Evolutionary conservation across 2,329 filamentous ascomycete genomes (phyloP).

Genomic region (Phialocephala sp.): DNA sequence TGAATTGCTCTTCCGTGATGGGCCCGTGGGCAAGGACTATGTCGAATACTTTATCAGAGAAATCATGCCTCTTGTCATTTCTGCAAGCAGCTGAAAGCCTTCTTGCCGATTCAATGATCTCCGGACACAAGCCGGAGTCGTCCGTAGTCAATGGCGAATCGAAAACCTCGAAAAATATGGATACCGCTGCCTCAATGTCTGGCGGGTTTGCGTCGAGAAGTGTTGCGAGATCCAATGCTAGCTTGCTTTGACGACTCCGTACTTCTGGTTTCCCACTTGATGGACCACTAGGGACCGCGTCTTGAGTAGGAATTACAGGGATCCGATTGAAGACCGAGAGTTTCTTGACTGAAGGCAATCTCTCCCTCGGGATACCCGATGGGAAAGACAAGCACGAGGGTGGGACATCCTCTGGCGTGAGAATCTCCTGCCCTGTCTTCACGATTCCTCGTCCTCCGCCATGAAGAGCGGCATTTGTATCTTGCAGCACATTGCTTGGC

Average conservation of each 20-base stretch:
- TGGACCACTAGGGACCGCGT: not conserved
- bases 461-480: slow-evolving; percentile 2
- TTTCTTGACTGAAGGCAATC: not conserved
- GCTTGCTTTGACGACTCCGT: slow-evolving; percentile 28
- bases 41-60: slow-evolving; percentile 33
- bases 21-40: slow-evolving; percentile 28
- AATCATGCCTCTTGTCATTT: slow-evolving; percentile 19
- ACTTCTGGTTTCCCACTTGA: not conserved
- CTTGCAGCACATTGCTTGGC: slow-evolving; percentile 27
- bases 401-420: not conserved
- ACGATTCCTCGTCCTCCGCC: not conserved
- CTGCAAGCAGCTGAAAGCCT: slow-evolving; percentile 30
- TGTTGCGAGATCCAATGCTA: slow-evolving; percentile 33
- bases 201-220: slow-evolving; percentile 27
- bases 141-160: slow-evolving; percentile 31
- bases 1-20: slow-evolving; percentile 32
- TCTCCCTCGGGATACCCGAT: not conserved
- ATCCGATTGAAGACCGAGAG: not conserved
- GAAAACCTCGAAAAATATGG: slow-evolving; percentile 36
- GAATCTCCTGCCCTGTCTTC: not conserved
- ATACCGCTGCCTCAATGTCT: slow-evolving; percentile 30
- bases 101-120: slow-evolving; percentile 30
- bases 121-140: slow-evolving; percentile 19
- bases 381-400: not conserved
- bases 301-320: not conserved